Evolutionary conservation across 805 yeast genomes (phyloP).

Genomic region (Kodamaea hsintzibuensis): DNA sequence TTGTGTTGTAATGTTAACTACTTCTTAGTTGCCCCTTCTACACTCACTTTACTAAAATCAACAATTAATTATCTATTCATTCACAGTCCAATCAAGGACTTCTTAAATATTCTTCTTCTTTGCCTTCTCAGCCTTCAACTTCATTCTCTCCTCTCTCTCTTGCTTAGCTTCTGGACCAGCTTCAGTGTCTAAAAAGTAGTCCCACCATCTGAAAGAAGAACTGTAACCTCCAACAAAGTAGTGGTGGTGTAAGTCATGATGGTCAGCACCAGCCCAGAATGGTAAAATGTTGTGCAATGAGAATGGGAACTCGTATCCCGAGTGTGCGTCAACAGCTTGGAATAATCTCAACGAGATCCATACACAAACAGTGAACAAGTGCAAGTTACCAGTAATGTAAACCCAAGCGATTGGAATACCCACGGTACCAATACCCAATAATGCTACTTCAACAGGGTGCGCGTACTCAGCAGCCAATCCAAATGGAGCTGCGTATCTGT

Average conservation of each 20-base stretch:
- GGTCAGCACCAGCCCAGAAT: slow-evolving; percentile 98
- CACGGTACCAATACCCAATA: slow-evolving; percentile 92
- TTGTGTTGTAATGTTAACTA: no score
- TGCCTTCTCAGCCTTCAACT: slow-evolving; percentile 50
- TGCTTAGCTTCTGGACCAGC: slow-evolving; percentile 80
- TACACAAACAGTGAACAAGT: slow-evolving; percentile 80
- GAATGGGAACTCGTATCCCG: slow-evolving; percentile 98
- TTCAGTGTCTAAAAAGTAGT: slow-evolving; percentile 82
- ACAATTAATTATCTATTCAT: neutral
- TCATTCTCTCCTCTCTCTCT: slow-evolving; percentile 68
- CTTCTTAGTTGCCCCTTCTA: no score
- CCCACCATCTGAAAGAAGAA: slow-evolving; percentile 96
- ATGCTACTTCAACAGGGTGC: slow-evolving; percentile 90
- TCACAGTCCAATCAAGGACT: neutral
- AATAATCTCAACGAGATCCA: slow-evolving; percentile 89
- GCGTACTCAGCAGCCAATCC: slow-evolving; percentile 98
- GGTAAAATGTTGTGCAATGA: slow-evolving; percentile 90
- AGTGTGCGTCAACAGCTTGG: slow-evolving; percentile 97
- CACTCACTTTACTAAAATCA: neutral
- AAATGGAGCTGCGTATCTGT: slow-evolving; percentile 96
- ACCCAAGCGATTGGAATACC: slow-evolving; percentile 91
- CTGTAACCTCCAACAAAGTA: slow-evolving; percentile 95
- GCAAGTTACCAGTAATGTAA: slow-evolving; percentile 71
- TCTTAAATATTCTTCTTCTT: slow-evolving; percentile 16
- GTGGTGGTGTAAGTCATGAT: slow-evolving; percentile 96